Conservation (phyloP, 129 eudicot genomes). For the Centella asiatica region DNA sequence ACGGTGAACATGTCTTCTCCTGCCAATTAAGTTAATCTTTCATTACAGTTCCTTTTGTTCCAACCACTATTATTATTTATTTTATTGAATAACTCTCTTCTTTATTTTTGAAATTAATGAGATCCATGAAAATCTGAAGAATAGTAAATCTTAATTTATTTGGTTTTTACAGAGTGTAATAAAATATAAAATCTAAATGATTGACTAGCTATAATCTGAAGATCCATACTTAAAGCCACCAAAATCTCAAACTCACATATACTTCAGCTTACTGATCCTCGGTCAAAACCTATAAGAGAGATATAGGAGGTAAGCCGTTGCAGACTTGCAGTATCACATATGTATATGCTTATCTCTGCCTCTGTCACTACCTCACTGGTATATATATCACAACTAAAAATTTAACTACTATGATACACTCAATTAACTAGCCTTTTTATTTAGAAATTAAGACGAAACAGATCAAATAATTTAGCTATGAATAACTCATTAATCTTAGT, state of each 20-base stretch:
- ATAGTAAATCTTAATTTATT: too few species aligned
- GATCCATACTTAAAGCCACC: constrained; percentile 39
- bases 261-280: constrained; percentile 5
- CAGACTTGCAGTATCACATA: constrained; percentile 3
- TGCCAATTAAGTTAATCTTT: too few species aligned
- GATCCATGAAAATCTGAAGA: too few species aligned
- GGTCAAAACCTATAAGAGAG: constrained; percentile 20
- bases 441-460: background rate
- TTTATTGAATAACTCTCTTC: too few species aligned
- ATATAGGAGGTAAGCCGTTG: constrained; percentile 23
- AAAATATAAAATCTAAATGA: too few species aligned
- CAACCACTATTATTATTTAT: too few species aligned
- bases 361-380: background rate
- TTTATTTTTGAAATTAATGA: too few species aligned
- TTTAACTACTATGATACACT: too few species aligned
- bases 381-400: background rate
- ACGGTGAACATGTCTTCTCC: too few species aligned
- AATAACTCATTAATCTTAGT: constrained; percentile 5
- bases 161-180: too few species aligned
- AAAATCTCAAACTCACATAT: constrained; percentile 20
- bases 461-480: constrained; percentile 4
- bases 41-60: too few species aligned
- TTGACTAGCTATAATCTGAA: too few species aligned
- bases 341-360: background rate
- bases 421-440: background rate